Percentiles rank a stretch among this genome's conserved stretches.
Evolutionary conservation across 768 basidiomycete species (phyloP).

Genomic region (Lyophyllum decastes): DNA sequence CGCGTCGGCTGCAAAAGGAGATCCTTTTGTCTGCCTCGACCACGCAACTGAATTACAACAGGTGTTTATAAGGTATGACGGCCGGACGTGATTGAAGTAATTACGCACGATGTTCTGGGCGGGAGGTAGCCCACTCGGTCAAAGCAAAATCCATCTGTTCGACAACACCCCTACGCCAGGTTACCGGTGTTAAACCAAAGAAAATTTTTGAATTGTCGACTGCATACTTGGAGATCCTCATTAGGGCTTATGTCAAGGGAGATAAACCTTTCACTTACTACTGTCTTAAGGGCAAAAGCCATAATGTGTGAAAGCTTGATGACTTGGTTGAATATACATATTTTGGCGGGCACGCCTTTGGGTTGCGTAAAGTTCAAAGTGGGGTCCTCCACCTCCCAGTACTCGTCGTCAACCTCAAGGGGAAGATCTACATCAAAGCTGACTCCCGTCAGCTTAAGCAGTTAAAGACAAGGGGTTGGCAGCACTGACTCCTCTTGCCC

Average conservation of each 20-base stretch:
- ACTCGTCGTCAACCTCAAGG: conserved; percentile 81
- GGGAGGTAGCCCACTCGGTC: conserved; percentile 68
- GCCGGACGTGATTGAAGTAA: neutral
- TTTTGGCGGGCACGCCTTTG: conserved; percentile 50
- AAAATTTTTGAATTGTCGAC: conserved; percentile 65
- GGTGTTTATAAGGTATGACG: neutral
- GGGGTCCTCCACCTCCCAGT: conserved; percentile 62
- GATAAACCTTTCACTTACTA: conserved; percentile 43
- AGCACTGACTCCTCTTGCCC: conserved; percentile 67
- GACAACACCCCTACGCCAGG: conserved; percentile 60
- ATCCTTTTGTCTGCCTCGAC: conserved; percentile 53
- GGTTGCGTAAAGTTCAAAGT: conserved; percentile 69
- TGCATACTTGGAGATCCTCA: conserved; percentile 52
- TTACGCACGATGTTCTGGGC: conserved; percentile 67
- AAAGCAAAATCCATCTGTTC: conserved; percentile 69
- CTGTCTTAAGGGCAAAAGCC: conserved; percentile 66
- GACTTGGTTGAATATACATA: conserved; percentile 64
- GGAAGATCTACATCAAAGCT: conserved; percentile 86
- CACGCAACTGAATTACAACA: conserved; percentile 47
- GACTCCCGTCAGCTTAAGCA: conserved; percentile 9
- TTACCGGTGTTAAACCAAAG: conserved; percentile 49
- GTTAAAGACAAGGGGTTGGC: neutral
- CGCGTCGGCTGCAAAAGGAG: conserved; percentile 54
- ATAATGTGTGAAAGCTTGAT: conserved; percentile 70
- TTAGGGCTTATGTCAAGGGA: neutral